Evolutionary conservation across 768 basidiomycete genomes (phyloP).

Genomic region (Hypholoma fasciculare): DNA sequence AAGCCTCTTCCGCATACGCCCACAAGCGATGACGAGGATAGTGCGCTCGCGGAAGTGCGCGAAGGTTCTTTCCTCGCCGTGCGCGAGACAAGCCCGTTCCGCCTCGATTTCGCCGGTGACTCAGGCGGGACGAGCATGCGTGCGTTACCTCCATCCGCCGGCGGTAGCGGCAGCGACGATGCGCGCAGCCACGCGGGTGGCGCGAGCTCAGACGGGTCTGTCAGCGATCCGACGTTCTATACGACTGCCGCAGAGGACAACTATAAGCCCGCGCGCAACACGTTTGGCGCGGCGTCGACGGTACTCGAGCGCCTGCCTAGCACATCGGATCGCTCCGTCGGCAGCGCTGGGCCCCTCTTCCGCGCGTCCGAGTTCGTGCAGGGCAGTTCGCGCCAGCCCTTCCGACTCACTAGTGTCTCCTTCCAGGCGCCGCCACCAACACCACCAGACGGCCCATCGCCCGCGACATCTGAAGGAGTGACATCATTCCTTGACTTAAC

Average conservation of each 20-base stretch:
- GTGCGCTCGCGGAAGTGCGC: conserved; percentile 9
- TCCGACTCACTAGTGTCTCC: conserved; percentile 21
- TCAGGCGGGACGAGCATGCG: conserved; percentile 9
- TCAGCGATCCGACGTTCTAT: conserved; percentile 4
- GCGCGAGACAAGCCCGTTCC: conserved; percentile 46
- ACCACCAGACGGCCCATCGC: conserved; percentile 8
- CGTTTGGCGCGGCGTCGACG: conserved; percentile 5
- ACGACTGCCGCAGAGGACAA: conserved; percentile 5
- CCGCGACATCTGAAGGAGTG: conserved; percentile 15
- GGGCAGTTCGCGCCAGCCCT: conserved; percentile 18
- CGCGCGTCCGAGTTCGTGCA: conserved; percentile 16
- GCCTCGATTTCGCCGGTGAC: conserved; percentile 35
- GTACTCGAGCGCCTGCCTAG: neutral
- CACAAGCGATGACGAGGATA: conserved; percentile 6
- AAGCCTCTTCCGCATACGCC: conserved; percentile 5
- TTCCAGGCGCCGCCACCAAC: neutral
- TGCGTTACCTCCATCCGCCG: neutral
- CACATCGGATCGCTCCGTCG: neutral
- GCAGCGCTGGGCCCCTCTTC: neutral
- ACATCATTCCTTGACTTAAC: conserved; percentile 27
- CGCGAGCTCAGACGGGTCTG: conserved; percentile 2
- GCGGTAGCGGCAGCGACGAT: neutral
- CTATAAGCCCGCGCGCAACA: conserved; percentile 10
- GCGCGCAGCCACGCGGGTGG: neutral
- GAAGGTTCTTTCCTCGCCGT: conserved; percentile 31